Evolutionary conservation across 2,329 filamentous ascomycete genomes (phyloP), one percentile per base, ranked within the genome.

Genomic region (Xylaria sp.): DNA sequence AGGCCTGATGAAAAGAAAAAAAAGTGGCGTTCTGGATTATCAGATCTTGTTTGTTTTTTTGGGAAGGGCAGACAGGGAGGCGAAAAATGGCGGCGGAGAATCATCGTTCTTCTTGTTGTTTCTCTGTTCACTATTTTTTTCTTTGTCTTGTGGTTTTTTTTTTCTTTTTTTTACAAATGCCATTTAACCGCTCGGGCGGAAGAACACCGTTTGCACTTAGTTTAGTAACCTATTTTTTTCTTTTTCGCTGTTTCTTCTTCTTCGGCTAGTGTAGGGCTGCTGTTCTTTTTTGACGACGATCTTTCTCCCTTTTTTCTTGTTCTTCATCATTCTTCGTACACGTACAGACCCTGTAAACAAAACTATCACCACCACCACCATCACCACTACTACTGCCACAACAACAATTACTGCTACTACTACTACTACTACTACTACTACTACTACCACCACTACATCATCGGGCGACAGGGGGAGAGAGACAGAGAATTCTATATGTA

Each of bases 11-110:
- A 52, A 48, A 50, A 58, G 56, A 60, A 52, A 44, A 47, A 58
- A 61, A 60, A 45, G 44, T 49, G 55, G 58, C 52, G 58, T 61
- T 59, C 48, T 56, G 48, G 58, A 52, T 45, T 52, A 56, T 52
- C 34, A 34, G 29, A 48, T 54, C 40, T 21, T 42, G 40, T 53
- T 56, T 45, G 49, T 26, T 26, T 34, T 7, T 34, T 34, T 34
- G 11, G 29, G 29, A 7, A 34, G 29, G 29, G 29, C 8, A 13
- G 29, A 13, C 3, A 42, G 18, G 44, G 18, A 18, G 42, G 44
- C 44, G 53, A 47, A 50, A 56, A 56, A 43, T 40, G 48, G 50
- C 48, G 50, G 40, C 41, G 19, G 45, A 7, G 5, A 11, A 26
- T 26, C n/a, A n/a, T n/a, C n/a, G n/a, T n/a, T n/a, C n/a, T n/a